These are phyloP conservation scores for Pittosporum tobira DNA, from an alignment of 129 eudicot genomes.

Conservation along the genomic window DNA sequence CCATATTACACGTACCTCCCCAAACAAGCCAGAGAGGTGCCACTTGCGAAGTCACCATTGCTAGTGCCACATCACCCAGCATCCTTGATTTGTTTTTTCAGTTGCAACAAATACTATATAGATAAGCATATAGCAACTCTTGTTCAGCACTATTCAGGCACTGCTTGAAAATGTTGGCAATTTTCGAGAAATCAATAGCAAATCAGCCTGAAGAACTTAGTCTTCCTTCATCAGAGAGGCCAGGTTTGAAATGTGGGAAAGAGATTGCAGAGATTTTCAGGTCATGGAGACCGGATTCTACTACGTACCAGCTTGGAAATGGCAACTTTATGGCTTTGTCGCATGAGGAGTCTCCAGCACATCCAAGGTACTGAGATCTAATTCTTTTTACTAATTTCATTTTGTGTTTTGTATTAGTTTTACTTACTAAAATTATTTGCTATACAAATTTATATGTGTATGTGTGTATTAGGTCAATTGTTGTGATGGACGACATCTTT, in stretches of 20 bases:
- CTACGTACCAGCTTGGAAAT: constrained; percentile 26
- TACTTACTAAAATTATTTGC: not conserved
- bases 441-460: no score
- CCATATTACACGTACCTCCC: constrained; percentile 14
- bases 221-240: constrained; percentile 20
- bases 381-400: not conserved
- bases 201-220: constrained; percentile 42
- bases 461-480: constrained; percentile 24
- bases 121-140: constrained; percentile 16
- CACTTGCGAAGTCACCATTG: constrained; percentile 25
- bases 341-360: constrained; percentile 29
- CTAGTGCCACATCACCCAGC: constrained; percentile 23
- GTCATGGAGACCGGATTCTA: constrained; percentile 25
- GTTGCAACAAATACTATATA: constrained; percentile 14
- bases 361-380: constrained; percentile 26
- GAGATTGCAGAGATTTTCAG: constrained; percentile 23
- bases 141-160: not conserved
- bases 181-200: constrained; percentile 26
- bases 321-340: constrained; percentile 48
- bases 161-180: constrained; percentile 39
- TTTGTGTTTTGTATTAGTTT: not conserved
- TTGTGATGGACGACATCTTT: constrained; percentile 44
- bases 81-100: constrained; percentile 9
- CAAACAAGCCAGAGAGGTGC: constrained; percentile 14
- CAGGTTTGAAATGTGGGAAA: constrained; percentile 17